Evolutionary conservation across 2,329 filamentous ascomycete genomes (phyloP).

Genomic region (Calonectria fujianensis): DNA sequence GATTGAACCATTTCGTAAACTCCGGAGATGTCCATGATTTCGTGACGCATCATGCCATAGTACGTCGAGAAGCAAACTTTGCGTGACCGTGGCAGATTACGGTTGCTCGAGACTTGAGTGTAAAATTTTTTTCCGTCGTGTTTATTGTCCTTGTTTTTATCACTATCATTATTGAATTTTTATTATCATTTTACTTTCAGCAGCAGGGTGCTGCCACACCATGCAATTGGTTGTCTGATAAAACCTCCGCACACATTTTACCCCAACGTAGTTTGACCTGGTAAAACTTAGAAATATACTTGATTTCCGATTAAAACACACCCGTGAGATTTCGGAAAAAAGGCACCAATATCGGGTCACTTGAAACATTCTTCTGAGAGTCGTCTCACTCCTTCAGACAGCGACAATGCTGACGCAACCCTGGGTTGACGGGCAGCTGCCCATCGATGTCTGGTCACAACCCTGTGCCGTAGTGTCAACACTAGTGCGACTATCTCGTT

Average conservation of each 20-base stretch:
- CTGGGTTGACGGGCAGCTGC: conserved; percentile 24
- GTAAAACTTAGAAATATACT: conserved; percentile 29
- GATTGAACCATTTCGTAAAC: conserved; percentile 39
- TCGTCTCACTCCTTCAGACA: conserved; percentile 16
- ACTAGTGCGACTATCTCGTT: conserved; percentile 45
- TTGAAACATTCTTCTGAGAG: conserved; percentile 22
- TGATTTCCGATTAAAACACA: neutral
- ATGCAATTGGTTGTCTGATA: conserved; percentile 22
- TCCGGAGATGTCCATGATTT: conserved; percentile 35
- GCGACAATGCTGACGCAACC: conserved; percentile 11
- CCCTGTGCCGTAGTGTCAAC: conserved; percentile 45
- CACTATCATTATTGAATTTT: neutral
- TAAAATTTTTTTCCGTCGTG: conserved; percentile 6
- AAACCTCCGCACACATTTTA: conserved; percentile 9
- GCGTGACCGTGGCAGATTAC: conserved; percentile 25
- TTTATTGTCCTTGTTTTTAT: neutral
- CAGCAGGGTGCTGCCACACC: neutral
- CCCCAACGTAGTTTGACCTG: conserved; percentile 11
- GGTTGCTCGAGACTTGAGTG: conserved; percentile 1
- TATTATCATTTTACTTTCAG: neutral
- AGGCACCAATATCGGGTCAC: conserved; percentile 6
- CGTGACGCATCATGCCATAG: conserved; percentile 41
- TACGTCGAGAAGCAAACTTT: conserved; percentile 41
- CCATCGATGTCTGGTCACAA: conserved; percentile 38
- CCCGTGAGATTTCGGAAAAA: conserved; percentile 1